Evolutionary conservation across 441 rosid species (phyloP).

Genomic region (Bocquillonia castaneifolia): DNA sequence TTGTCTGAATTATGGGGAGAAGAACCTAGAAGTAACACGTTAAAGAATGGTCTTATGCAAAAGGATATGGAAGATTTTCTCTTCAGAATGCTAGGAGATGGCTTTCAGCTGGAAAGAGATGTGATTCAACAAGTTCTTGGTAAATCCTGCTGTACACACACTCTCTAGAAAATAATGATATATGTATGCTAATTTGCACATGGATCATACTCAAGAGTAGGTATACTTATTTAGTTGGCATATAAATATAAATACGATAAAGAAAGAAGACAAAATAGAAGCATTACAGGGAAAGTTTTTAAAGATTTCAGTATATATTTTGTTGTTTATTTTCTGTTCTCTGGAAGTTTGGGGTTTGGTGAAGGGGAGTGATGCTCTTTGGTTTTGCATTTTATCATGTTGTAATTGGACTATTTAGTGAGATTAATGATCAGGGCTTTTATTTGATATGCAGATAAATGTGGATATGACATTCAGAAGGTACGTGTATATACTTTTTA

Average conservation of each 20-base stretch:
- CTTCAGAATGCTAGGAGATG: slow-evolving; percentile 54
- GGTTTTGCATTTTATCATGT: background rate
- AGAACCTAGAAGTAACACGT: slow-evolving; percentile 15
- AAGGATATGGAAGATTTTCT: slow-evolving; percentile 51
- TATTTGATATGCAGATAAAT: slow-evolving; percentile 41
- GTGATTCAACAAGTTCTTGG: slow-evolving; percentile 50
- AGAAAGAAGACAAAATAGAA: no score
- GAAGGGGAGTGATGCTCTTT: background rate
- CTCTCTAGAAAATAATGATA: no score
- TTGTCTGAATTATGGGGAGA: slow-evolving; percentile 34
- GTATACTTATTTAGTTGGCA: no score
- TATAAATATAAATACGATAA: no score
- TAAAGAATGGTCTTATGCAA: slow-evolving; percentile 31
- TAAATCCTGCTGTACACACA: slow-evolving; percentile 28
- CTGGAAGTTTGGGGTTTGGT: background rate
- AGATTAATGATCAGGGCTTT: slow-evolving; percentile 26
- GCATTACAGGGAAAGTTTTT: no score
- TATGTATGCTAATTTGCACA: no score
- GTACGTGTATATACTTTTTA: slow-evolving; percentile 29
- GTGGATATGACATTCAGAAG: slow-evolving; percentile 58
- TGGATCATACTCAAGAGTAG: no score
- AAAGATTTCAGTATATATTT: no score
- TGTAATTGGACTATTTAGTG: background rate
- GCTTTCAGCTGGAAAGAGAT: slow-evolving; percentile 44
- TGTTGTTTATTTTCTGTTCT: background rate